Conservation (phyloP, 2,329 filamentous ascomycete species). For the Keithomyces neogunnii region DNA sequence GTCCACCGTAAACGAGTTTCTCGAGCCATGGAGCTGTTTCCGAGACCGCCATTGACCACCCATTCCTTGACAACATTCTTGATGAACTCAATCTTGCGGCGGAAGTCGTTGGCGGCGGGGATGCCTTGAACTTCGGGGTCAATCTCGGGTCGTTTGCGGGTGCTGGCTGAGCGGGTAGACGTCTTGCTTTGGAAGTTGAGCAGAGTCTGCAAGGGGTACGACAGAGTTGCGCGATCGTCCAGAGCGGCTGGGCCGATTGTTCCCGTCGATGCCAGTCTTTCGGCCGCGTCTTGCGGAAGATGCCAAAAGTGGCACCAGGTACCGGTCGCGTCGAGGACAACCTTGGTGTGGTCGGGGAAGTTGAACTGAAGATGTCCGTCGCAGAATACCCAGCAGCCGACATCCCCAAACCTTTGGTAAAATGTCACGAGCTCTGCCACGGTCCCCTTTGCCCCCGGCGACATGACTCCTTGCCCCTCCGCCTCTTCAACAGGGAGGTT, state of each 20-base stretch:
- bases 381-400: conserved; percentile 73
- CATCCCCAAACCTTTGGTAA: conserved; percentile 73
- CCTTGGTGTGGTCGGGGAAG: conserved; percentile 82
- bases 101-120: conserved; percentile 64
- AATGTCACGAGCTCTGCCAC: conserved; percentile 61
- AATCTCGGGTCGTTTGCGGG: conserved; percentile 51
- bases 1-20: conserved; percentile 49
- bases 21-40: conserved; percentile 52
- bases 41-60: conserved; percentile 61
- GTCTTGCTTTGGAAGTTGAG: conserved; percentile 56
- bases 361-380: conserved; percentile 81
- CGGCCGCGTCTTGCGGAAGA: conserved; percentile 61
- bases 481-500: conserved; percentile 39
- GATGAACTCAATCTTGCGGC: conserved; percentile 67
- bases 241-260: conserved; percentile 63
- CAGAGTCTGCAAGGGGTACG: conserved; percentile 64
- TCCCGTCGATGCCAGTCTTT: conserved; percentile 54
- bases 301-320: conserved; percentile 72
- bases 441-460: conserved; percentile 27
- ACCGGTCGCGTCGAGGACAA: conserved; percentile 68
- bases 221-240: conserved; percentile 61
- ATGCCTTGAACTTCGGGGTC: conserved; percentile 52
- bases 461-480: conserved; percentile 29
- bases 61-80: conserved; percentile 61
- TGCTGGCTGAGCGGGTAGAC: conserved; percentile 34